These are phyloP conservation scores for Paraphoma chrysanthemicola DNA, from an alignment of 2,329 filamentous ascomycete genomes.

Conservation along the genomic window DNA sequence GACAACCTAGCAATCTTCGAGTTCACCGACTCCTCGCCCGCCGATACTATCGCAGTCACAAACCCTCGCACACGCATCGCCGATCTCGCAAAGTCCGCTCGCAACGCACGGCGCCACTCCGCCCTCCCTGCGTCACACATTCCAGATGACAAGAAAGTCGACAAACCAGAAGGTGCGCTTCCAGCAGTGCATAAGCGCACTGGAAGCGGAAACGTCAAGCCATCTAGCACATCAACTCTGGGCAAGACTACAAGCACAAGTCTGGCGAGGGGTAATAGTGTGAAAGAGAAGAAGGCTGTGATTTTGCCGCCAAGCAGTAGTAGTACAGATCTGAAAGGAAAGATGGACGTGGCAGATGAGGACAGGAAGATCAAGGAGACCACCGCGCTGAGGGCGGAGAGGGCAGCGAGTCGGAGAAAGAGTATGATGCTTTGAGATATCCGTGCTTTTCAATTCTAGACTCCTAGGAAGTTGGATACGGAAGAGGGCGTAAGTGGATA, in stretches of 20 bases:
- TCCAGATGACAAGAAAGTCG: constrained; percentile 9
- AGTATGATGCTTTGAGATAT: constrained; percentile 50
- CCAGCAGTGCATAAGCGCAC: constrained; percentile 34
- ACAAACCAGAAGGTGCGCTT: constrained; percentile 23
- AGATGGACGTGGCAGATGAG: constrained; percentile 10
- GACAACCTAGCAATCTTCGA: constrained; percentile 47
- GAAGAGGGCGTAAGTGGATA: not conserved
- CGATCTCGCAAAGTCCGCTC: constrained; percentile 38
- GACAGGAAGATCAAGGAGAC: constrained; percentile 18
- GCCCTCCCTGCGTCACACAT: constrained; percentile 27
- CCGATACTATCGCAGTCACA: constrained; percentile 9
- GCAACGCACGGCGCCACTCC: constrained; percentile 42
- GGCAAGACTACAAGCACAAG: constrained; percentile 21
- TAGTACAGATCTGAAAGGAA: constrained; percentile 17
- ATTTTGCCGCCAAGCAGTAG: constrained; percentile 13
- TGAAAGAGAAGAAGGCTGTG: constrained; percentile 24
- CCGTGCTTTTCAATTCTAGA: not conserved
- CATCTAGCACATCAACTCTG: constrained; percentile 17
- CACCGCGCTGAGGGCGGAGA: constrained; percentile 39
- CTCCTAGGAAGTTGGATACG: not conserved
- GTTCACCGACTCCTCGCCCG: constrained; percentile 45
- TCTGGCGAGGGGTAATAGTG: constrained; percentile 9
- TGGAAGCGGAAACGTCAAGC: constrained; percentile 32
- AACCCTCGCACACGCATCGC: constrained; percentile 29
- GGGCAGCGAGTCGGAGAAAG: constrained; percentile 49